Percentiles rank a stretch among this genome's conserved stretches.
Evolutionary conservation across 2,329 filamentous ascomycete genomes (phyloP).

Genomic region (Ilyonectria destructans): DNA sequence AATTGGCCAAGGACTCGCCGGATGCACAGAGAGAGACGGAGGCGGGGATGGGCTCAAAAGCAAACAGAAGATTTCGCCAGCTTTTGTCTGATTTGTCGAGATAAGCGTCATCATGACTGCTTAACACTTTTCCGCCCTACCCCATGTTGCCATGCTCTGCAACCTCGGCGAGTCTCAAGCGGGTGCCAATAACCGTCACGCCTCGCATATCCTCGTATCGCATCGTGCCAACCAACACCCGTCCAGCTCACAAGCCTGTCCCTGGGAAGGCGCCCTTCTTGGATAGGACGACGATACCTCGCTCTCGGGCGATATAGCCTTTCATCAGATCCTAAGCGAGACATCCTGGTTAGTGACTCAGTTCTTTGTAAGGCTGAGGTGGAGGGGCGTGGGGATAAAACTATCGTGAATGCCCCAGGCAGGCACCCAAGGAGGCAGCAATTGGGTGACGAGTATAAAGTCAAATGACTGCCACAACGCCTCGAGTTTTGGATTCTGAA

Average conservation of each 20-base stretch:
- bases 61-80: constrained; percentile 27
- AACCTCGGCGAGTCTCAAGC: constrained; percentile 28
- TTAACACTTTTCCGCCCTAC: constrained; percentile 20
- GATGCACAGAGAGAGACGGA: constrained; percentile 32
- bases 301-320: constrained; percentile 95
- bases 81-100: constrained; percentile 43
- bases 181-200: constrained; percentile 27
- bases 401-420: constrained; percentile 42
- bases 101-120: constrained; percentile 38
- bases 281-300: constrained; percentile 91
- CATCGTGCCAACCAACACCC: constrained; percentile 24
- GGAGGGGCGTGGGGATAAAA: constrained; percentile 39
- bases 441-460: constrained; percentile 47
- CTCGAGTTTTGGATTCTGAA: constrained; percentile 24
- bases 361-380: constrained; percentile 45
- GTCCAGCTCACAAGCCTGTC: constrained; percentile 74
- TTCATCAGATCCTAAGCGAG: constrained; percentile 87
- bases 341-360: constrained; percentile 54
- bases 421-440: constrained; percentile 44
- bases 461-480: constrained; percentile 42
- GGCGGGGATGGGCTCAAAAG: constrained; percentile 29
- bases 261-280: constrained; percentile 95
- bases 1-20: constrained; percentile 41
- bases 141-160: constrained; percentile 30
- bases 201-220: constrained; percentile 34